These are phyloP conservation scores for Xylaria sp. DNA, from an alignment of 2,329 filamentous ascomycete species.

Conservation along the genomic window DNA sequence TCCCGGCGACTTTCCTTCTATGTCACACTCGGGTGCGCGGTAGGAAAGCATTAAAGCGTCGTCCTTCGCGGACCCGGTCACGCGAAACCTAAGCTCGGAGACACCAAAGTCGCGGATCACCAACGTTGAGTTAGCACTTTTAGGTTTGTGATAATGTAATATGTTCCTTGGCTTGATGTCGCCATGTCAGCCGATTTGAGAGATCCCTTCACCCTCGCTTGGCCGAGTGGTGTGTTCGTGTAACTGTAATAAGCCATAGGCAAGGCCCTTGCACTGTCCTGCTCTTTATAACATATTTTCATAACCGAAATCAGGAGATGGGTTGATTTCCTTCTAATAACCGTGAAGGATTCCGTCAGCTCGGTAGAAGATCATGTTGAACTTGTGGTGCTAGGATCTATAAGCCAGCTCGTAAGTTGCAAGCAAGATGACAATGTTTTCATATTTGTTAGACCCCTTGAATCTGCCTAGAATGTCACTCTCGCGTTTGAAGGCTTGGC, in stretches of 20 bases:
- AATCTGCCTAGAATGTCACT: conserved; percentile 24
- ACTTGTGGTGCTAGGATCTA: neutral
- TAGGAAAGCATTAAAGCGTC: neutral
- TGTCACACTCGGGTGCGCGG: conserved; percentile 18
- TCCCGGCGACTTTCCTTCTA: neutral
- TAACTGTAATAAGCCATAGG: conserved; percentile 17
- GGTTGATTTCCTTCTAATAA: conserved; percentile 14
- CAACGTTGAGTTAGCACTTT: neutral
- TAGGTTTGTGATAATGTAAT: neutral
- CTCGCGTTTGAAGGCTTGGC: neutral
- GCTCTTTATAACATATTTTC: conserved; percentile 2
- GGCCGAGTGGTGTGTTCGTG: conserved; percentile 15
- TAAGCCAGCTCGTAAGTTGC: conserved; percentile 21
- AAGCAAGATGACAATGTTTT: conserved; percentile 18
- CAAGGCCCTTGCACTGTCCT: conserved; percentile 19
- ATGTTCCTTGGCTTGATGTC: neutral
- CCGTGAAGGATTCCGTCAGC: conserved; percentile 14
- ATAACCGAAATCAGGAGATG: neutral
- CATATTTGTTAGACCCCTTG: conserved; percentile 5
- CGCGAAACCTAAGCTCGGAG: conserved; percentile 16
- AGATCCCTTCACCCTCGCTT: neutral
- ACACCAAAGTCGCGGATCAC: conserved; percentile 13
- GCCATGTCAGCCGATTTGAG: neutral
- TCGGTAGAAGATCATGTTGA: conserved; percentile 15
- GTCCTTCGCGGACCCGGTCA: conserved; percentile 11